These are phyloP conservation scores for Thelephora aurantiotincta DNA, from an alignment of 768 basidiomycete genomes.

Conservation along the genomic window DNA sequence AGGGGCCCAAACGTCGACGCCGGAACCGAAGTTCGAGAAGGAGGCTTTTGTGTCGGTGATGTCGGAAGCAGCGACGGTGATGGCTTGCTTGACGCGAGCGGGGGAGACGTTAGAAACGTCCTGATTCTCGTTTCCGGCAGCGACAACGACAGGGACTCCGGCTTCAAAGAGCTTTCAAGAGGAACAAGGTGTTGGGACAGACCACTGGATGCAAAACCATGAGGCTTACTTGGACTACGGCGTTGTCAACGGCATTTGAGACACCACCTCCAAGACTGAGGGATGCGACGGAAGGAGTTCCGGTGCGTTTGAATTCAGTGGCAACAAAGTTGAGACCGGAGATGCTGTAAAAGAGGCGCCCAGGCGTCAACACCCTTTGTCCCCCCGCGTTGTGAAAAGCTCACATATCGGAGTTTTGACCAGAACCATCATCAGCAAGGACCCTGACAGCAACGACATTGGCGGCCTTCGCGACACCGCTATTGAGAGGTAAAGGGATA, in stretches of 20 bases:
- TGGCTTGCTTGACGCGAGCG: slow-evolving; percentile 6
- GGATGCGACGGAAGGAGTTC: slow-evolving; percentile 8
- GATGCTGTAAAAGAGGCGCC: slow-evolving; percentile 6
- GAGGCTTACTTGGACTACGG: slow-evolving; percentile 7
- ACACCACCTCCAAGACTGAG: slow-evolving; percentile 11
- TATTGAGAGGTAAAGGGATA: not conserved
- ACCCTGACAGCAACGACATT: slow-evolving; percentile 14
- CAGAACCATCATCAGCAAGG: slow-evolving; percentile 19
- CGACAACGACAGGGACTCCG: slow-evolving; percentile 6
- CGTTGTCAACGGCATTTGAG: slow-evolving; percentile 9
- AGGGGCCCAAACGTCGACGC: slow-evolving; percentile 11
- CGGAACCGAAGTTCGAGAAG: slow-evolving; percentile 11
- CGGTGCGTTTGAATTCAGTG: not conserved
- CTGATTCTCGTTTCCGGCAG: slow-evolving; percentile 9
- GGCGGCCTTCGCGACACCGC: slow-evolving; percentile 14
- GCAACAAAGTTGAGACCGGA: slow-evolving; percentile 14
- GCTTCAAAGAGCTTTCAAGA: slow-evolving; percentile 1
- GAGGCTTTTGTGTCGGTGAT: slow-evolving; percentile 5
- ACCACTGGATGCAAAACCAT: not conserved
- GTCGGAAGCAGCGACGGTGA: slow-evolving; percentile 9
- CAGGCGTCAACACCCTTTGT: too few species aligned
- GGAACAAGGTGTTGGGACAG: not conserved
- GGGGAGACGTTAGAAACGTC: slow-evolving; percentile 8
- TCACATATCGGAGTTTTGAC: slow-evolving; percentile 67
- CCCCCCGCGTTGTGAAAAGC: not conserved